phyloP scores from a whole-genome alignment of 2,329 filamentous ascomycete species.

The Fusarium goolgardi region DNA sequence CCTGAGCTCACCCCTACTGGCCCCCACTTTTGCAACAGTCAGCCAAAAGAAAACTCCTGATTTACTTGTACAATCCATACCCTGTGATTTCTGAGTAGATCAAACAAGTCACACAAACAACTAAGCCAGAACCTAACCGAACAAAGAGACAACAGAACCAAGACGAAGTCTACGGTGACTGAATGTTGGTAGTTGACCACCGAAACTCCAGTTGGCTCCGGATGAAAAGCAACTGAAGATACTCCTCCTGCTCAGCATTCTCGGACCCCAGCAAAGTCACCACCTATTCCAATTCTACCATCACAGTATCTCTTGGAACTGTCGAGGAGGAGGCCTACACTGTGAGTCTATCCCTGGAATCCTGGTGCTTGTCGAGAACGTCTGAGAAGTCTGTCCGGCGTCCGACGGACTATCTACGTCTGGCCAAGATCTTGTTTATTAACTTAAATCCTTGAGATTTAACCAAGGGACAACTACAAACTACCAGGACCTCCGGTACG shows the following conservation, averaged over 20 bases:
- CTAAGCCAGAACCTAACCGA: rapidly evolving
- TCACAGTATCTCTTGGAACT: background rate
- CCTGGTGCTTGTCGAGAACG: background rate
- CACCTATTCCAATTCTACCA: background rate
- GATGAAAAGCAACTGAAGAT: background rate
- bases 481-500: rapidly evolving
- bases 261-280: background rate
- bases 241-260: background rate
- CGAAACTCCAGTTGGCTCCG: background rate
- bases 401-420: background rate
- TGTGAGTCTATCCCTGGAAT: background rate
- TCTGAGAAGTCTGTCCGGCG: background rate
- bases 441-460: background rate
- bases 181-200: background rate
- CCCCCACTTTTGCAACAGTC: background rate
- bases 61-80: background rate
- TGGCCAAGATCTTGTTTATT: background rate
- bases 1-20: background rate
- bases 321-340: background rate
- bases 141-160: background rate
- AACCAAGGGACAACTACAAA: background rate
- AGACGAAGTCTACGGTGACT: background rate
- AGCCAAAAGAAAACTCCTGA: background rate
- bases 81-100: background rate
- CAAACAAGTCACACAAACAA: background rate